These are phyloP conservation scores for Nemophila menziesii DNA, from an alignment of 257 asterid genomes.

Conservation along the genomic window DNA sequence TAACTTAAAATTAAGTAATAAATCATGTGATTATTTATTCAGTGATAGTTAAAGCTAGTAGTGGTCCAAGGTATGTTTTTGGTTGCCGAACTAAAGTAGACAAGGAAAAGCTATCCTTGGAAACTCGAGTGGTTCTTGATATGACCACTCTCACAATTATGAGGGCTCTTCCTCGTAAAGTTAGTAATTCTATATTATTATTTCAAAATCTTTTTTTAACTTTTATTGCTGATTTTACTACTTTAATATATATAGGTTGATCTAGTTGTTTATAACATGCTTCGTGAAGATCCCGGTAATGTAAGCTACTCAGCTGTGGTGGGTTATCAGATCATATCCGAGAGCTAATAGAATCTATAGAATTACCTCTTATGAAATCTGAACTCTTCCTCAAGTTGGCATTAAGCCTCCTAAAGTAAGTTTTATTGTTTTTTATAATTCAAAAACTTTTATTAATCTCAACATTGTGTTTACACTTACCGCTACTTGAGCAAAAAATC, in stretches of 20 bases:
- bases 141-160: conserved; percentile 76
- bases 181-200: conserved; percentile 8
- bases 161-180: conserved; percentile 89
- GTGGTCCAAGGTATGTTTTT: conserved; percentile 42
- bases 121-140: conserved; percentile 74
- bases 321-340: conserved; percentile 70
- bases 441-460: too few relatives aligned
- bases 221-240: background rate
- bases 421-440: too few relatives aligned
- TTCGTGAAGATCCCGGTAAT: conserved; percentile 78
- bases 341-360: conserved; percentile 66
- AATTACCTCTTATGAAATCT: conserved; percentile 70
- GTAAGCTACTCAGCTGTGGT: conserved; percentile 73
- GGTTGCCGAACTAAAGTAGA: conserved; percentile 80
- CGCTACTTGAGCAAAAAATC: too few relatives aligned
- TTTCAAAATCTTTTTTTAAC: background rate
- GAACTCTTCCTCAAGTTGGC: conserved; percentile 69
- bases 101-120: conserved; percentile 67
- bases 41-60: conserved; percentile 30
- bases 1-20: background rate
- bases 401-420: conserved; percentile 70
- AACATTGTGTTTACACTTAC: too few relatives aligned
- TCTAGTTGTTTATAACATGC: conserved; percentile 74
- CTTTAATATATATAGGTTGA: conserved; percentile 36
- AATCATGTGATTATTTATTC: conserved; percentile 4